These are phyloP conservation scores for Ceratonia siliqua DNA, from an alignment of 306 rosid genomes.

Conservation along the genomic window DNA sequence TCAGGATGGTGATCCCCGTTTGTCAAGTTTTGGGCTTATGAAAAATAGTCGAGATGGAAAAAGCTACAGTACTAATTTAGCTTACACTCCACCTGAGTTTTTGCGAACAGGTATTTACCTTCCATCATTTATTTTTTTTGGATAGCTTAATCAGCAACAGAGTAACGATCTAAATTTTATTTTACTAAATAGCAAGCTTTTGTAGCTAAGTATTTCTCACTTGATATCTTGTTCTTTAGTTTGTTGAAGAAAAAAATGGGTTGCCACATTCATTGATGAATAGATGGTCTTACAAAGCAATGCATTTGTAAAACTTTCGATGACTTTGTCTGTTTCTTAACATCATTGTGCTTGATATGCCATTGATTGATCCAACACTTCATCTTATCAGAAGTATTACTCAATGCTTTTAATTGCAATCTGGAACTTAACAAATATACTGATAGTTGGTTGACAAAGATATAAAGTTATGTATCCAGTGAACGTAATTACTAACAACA, in stretches of 20 bases:
- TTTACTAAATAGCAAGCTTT: slow-evolving; percentile 5
- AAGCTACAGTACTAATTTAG: slow-evolving; percentile 95
- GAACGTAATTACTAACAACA: slow-evolving; percentile 25
- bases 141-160: no score
- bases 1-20: slow-evolving; percentile 93
- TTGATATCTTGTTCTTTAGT: background rate
- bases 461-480: background rate
- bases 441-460: background rate
- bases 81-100: slow-evolving; percentile 96
- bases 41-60: slow-evolving; percentile 96
- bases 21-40: slow-evolving; percentile 94
- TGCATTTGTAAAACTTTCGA: background rate
- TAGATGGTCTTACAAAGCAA: background rate
- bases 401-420: background rate
- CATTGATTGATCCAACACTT: background rate
- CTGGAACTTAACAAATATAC: background rate
- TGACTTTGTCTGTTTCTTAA: background rate
- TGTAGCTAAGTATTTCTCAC: background rate
- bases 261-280: slow-evolving; percentile 11
- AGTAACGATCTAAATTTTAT: background rate
- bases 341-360: background rate
- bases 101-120: slow-evolving; percentile 72
- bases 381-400: no score
- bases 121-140: slow-evolving; percentile 16
- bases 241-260: background rate